These are phyloP conservation scores for Chalciporus piperatus DNA, from an alignment of 768 basidiomycete species.

Conservation along the genomic window DNA sequence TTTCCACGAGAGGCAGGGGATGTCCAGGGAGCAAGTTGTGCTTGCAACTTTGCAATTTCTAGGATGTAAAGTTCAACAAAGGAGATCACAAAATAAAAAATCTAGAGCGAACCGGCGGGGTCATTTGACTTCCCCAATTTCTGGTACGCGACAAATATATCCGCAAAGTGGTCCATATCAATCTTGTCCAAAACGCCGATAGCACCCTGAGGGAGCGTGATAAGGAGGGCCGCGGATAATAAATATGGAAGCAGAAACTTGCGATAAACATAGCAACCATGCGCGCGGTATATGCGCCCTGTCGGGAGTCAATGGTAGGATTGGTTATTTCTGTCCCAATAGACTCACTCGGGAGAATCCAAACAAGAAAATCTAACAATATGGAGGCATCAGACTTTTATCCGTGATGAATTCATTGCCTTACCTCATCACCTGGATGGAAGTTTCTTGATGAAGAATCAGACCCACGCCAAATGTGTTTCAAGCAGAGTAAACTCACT, in stretches of 20 bases:
- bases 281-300: slow-evolving; percentile 77
- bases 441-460: slow-evolving; percentile 52
- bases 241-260: neutral
- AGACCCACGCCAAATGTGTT: neutral
- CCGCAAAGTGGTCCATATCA: slow-evolving; percentile 70
- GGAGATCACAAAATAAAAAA: neutral
- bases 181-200: slow-evolving; percentile 69
- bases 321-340: neutral
- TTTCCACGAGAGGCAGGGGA: slow-evolving; percentile 51
- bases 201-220: slow-evolving; percentile 44
- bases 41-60: slow-evolving; percentile 41
- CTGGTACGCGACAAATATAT: slow-evolving; percentile 61
- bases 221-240: neutral
- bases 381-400: slow-evolving; percentile 6
- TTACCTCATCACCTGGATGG: slow-evolving; percentile 67
- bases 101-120: slow-evolving; percentile 36
- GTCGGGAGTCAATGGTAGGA: slow-evolving; percentile 5
- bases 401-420: neutral
- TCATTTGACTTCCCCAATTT: slow-evolving; percentile 56
- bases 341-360: slow-evolving; percentile 66
- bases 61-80: neutral
- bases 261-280: slow-evolving; percentile 64
- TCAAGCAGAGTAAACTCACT: slow-evolving; percentile 44
- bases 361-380: slow-evolving; percentile 64
- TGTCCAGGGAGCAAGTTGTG: slow-evolving; percentile 54